Evolutionary conservation across 2,329 filamentous ascomycete species (phyloP), one percentile per base, ranked within the genome.

Genomic region (Diaporthe eres): DNA sequence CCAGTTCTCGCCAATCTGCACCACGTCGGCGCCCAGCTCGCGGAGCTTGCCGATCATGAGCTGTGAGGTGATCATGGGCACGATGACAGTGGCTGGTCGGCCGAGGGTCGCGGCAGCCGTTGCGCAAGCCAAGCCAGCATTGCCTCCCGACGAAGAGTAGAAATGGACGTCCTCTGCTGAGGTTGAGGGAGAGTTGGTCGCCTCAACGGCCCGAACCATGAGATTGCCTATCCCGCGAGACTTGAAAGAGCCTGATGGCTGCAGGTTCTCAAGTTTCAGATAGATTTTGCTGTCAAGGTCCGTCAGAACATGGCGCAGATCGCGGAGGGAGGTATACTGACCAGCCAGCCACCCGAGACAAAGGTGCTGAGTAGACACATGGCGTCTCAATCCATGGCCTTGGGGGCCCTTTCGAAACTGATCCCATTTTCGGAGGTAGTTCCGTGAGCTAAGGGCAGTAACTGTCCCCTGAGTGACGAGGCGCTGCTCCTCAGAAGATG

Each of bases 231-330:
- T 91, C 74, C 93, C 94, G 80, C 91, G 89, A 58, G 94, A 95
- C 84, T 97, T 96, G 91, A 97, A 97, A 22, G 94, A 95, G 77
- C 94, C 94, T 10, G 93, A 93, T 10, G 94, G 95, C 83, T 97
- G 95, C 75, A 94, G 88, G 81, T 93, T 94, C 80, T 97, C 94
- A 75, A 96, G 90, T 83, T 97, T 97, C 81, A 97, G 91, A 83
- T 93, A 94, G 85, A 97, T 90, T 85, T 93, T 92, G 87, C 94
- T 88, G 77, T 37, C n/a, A 34, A 4, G 7, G 8, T 9, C 25
- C n/a, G 17, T 61, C 58, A 31, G 72, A 12, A 49, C 9, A 44
- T 34, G 57, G 55, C 39, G 39, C 12, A 2, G 4, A 9, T 22
- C 1, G 25, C 0, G n/a, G n/a, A 37, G 25, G 47, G 44, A 19